These are phyloP conservation scores for Suillus lakei DNA, from an alignment of 768 basidiomycete genomes.

Conservation along the genomic window DNA sequence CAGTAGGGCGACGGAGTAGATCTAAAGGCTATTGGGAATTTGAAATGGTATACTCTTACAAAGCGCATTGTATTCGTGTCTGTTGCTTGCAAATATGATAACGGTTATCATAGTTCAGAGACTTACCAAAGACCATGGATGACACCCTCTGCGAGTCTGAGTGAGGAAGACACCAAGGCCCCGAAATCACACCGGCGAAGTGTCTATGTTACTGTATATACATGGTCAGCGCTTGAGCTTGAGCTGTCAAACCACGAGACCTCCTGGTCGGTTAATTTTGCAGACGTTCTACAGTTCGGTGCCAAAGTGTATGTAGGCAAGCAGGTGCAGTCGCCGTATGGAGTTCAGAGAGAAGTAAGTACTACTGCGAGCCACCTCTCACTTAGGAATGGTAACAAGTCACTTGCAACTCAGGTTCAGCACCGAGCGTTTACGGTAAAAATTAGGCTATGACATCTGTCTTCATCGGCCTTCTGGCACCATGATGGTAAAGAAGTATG, in stretches of 20 bases:
- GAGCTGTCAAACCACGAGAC: neutral
- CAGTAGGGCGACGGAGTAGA: too few relatives aligned
- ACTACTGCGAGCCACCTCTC: neutral
- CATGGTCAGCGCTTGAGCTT: neutral
- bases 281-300: neutral
- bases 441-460: neutral
- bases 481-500: neutral
- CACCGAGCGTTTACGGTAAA: neutral
- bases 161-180: neutral
- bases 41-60: neutral
- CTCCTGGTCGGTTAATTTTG: neutral
- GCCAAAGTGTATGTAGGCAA: neutral
- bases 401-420: neutral
- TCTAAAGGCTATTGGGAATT: too few relatives aligned
- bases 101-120: constrained; percentile 15
- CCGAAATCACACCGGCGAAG: neutral
- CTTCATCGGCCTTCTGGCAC: too few relatives aligned
- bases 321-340: neutral
- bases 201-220: neutral
- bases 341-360: neutral
- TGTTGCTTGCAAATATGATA: neutral
- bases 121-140: neutral
- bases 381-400: neutral
- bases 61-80: neutral
- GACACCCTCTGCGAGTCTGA: neutral